A percentile compares a stretch with the other conserved stretches of the same genome.
These are phyloP conservation scores for Neonectria hederae DNA, from an alignment of 2,329 filamentous ascomycete species.

Conservation along the genomic window DNA sequence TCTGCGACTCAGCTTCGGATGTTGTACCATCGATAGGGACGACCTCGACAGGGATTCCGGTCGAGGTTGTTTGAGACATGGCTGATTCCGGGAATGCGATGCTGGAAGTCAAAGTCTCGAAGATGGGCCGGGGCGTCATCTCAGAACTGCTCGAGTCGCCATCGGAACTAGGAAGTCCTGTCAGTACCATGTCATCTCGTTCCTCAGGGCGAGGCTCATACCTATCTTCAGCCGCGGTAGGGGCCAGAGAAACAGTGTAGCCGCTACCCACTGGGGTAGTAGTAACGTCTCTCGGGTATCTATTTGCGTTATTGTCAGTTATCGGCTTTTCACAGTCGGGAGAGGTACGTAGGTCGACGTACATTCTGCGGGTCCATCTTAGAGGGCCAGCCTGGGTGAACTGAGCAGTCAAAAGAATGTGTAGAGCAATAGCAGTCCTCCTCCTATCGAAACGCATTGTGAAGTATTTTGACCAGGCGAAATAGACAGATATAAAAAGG, in stretches of 20 bases:
- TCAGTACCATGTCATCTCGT: conserved; percentile 19
- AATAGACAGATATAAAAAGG: background rate
- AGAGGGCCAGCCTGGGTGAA: conserved; percentile 49
- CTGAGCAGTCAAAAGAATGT: conserved; percentile 42
- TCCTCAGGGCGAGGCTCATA: conserved; percentile 17
- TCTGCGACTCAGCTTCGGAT: background rate
- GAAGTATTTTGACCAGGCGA: conserved; percentile 7
- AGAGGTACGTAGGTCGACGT: conserved; percentile 19
- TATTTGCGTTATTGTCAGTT: conserved; percentile 26
- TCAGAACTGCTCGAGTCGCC: conserved; percentile 17
- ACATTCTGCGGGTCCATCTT: conserved; percentile 46
- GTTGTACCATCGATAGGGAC: conserved; percentile 29
- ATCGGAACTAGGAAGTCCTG: conserved; percentile 21
- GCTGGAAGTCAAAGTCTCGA: conserved; percentile 37
- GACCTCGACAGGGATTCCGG: conserved; percentile 27
- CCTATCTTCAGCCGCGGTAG: conserved; percentile 33
- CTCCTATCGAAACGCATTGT: conserved; percentile 37
- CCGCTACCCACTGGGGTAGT: conserved; percentile 28
- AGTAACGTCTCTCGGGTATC: conserved; percentile 33
- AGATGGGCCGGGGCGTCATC: conserved; percentile 39
- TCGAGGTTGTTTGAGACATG: conserved; percentile 24
- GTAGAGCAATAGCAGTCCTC: conserved; percentile 36
- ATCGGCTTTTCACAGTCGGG: conserved; percentile 4
- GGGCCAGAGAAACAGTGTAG: conserved; percentile 24
- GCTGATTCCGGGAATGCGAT: conserved; percentile 29